These are phyloP conservation scores for Cladosporium cucumerinum DNA, from an alignment of 2,329 filamentous ascomycete species.

Conservation along the genomic window DNA sequence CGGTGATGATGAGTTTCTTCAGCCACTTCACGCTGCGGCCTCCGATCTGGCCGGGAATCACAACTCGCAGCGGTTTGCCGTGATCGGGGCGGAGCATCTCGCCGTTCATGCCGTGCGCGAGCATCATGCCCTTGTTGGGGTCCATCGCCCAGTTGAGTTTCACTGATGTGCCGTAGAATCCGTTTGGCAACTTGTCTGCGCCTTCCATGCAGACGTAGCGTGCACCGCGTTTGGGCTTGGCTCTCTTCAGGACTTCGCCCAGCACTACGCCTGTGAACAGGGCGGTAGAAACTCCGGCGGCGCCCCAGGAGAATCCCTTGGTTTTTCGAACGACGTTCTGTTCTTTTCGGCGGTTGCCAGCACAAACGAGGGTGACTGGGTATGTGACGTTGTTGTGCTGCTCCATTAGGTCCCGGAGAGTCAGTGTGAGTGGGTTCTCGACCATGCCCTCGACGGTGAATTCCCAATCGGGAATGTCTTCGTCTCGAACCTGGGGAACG, in stretches of 20 bases:
- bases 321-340: slow-evolving; percentile 88
- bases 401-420: slow-evolving; percentile 66
- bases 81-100: slow-evolving; percentile 77
- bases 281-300: slow-evolving; percentile 81
- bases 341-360: slow-evolving; percentile 87
- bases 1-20: slow-evolving; percentile 73
- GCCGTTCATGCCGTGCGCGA: slow-evolving; percentile 90
- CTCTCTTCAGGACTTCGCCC: slow-evolving; percentile 65
- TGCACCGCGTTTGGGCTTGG: slow-evolving; percentile 65
- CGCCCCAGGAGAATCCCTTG: slow-evolving; percentile 92
- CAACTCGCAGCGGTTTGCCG: slow-evolving; percentile 74
- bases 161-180: slow-evolving; percentile 81
- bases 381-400: slow-evolving; percentile 80
- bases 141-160: slow-evolving; percentile 89
- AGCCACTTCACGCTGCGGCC: slow-evolving; percentile 93
- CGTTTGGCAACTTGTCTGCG: slow-evolving; percentile 80
- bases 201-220: slow-evolving; percentile 89
- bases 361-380: slow-evolving; percentile 85
- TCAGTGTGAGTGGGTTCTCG: slow-evolving; percentile 69
- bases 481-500: slow-evolving; percentile 71
- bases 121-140: slow-evolving; percentile 75
- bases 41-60: slow-evolving; percentile 89
- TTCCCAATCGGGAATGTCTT: slow-evolving; percentile 73
- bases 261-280: slow-evolving; percentile 82
- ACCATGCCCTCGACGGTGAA: slow-evolving; percentile 85